Conservation (phyloP, 1,139 yeast genomes). For the Blastobotrys persicus region DNA sequence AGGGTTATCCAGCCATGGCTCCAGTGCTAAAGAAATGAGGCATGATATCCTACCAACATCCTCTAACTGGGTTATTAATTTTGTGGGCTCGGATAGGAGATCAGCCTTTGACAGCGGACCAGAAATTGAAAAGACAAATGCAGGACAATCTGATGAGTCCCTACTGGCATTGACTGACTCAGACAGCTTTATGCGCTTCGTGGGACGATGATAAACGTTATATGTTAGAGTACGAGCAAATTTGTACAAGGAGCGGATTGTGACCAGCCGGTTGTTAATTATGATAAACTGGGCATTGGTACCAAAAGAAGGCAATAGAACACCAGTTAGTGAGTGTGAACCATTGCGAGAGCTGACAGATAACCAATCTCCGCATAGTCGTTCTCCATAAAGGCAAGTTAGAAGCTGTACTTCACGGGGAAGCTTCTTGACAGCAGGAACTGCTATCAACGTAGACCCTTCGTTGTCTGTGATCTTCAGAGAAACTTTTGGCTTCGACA, state of each 20-base stretch:
- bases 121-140: conserved; percentile 1
- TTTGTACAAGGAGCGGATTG: not conserved
- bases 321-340: not conserved
- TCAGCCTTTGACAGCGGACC: not conserved
- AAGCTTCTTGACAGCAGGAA: not conserved
- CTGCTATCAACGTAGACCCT: not conserved
- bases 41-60: not conserved
- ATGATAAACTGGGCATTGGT: not conserved
- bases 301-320: not conserved
- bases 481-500: conserved; percentile 4
- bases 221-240: not conserved
- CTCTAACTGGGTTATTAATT: not conserved
- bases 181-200: not conserved
- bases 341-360: not conserved
- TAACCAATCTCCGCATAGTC: not conserved
- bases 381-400: not conserved
- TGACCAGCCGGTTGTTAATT: not conserved
- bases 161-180: not conserved
- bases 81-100: not conserved
- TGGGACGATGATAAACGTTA: not conserved
- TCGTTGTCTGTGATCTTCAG: not conserved
- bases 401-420: not conserved
- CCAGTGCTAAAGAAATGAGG: not conserved
- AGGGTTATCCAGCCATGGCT: not conserved
- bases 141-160: not conserved